These are phyloP conservation scores for Musa troglodytarum DNA, from an alignment of 176 grass and related monocot species.

Conservation along the genomic window DNA sequence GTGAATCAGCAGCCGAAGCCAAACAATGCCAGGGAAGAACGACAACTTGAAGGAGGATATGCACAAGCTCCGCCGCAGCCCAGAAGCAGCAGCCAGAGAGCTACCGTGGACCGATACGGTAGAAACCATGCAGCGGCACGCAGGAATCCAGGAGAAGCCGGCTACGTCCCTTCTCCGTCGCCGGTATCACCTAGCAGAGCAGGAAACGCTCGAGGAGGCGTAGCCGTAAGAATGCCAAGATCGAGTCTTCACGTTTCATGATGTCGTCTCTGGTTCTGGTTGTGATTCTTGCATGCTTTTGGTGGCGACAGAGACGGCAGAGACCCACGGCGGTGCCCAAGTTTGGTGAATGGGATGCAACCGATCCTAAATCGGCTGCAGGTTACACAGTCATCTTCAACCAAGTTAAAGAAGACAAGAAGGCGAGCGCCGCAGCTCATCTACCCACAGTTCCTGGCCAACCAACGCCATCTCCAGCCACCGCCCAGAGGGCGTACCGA, in stretches of 20 bases:
- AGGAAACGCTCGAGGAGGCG: background rate
- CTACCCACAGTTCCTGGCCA: background rate
- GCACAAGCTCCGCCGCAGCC: background rate
- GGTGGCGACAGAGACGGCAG: background rate
- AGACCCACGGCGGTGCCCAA: constrained; percentile 1
- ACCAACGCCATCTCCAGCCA: background rate
- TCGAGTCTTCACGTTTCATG: too few species aligned
- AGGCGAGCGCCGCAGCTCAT: background rate
- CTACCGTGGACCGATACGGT: background rate
- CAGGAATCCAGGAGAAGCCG: background rate
- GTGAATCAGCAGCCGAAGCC: background rate
- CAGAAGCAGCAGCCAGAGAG: background rate
- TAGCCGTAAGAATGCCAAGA: background rate
- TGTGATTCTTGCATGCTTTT: background rate
- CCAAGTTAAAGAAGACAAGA: constrained; percentile 15
- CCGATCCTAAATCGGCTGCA: background rate
- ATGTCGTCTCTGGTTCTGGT: background rate
- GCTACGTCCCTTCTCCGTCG: background rate
- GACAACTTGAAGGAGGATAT: background rate
- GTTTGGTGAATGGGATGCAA: constrained; percentile 4
- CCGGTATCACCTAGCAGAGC: background rate
- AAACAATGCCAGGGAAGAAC: background rate
- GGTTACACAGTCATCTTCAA: constrained; percentile 18
- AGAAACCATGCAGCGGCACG: background rate
- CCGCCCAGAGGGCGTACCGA: too few species aligned